Base-by-base conservation (phyloP, 441 rosid genomes). In the Arabidopsis lyrata region DNA sequence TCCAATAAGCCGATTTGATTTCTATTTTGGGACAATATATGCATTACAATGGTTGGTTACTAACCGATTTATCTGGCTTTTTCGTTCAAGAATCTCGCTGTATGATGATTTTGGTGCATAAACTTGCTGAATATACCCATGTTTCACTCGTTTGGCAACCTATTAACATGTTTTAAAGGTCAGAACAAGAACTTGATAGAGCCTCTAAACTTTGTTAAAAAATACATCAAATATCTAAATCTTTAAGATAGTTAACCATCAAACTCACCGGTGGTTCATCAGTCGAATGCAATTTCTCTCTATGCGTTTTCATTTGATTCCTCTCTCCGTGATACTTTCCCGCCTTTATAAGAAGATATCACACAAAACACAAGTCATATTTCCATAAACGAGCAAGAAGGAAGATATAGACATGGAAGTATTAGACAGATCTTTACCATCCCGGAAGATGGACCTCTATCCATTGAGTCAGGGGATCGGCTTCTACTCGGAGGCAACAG, bases 261-360 rank as follows among this genome's bases (percentile, higher is more conserved):
- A 62, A 61, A 82, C 90, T 84, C 78, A 92, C 93, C n/a, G 52
- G 74, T 44, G 81, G 68, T 68, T 84, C 92, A 77, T 82, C 72
- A 22, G 73, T 66, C 11, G 77, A 53, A 77, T 76, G 80, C 59
- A 47, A 60, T 64, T 73, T 82, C 16, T 68, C 81, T 52, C 82
- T 74, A 18, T 59, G 73, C 64, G 39, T 83, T 63, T 70, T 81
- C 48, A 66, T 48, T 29, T 68, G 81, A 67, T 77, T 86, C 79
- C 59, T 69, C 62, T 85, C 90, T 66, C 54, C 74, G 63, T 76
- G 52, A 66, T 27, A 79, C 56, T 78, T 81, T 65, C 75, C 86
- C 68, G 45, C 87, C 93, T 86, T 77, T 66, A 3, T 52, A 83
- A 42, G 59, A 47, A 61, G 29, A 63, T 55, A 66, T 66, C 15